A percentile compares a stretch with the other conserved stretches of the same genome.
These are phyloP conservation scores for Schrenkiella parvula DNA, from an alignment of 345 rosid species.

Conservation along the genomic window DNA sequence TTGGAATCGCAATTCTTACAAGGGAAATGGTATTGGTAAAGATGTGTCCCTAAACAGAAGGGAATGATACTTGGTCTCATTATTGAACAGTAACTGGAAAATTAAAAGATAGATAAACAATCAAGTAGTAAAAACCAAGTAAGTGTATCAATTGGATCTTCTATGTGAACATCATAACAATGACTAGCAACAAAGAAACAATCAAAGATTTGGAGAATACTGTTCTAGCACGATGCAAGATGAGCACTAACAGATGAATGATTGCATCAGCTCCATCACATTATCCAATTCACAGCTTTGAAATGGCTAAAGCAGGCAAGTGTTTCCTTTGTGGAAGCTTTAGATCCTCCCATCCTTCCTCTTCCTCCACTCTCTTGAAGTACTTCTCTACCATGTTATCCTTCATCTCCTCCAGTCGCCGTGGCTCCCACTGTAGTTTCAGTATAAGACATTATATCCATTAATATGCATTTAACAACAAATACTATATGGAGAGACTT, in stretches of 20 bases:
- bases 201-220: background rate
- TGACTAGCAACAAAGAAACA: background rate
- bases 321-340: slow-evolving; percentile 46
- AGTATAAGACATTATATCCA: background rate
- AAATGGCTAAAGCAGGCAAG: slow-evolving; percentile 40
- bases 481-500: background rate
- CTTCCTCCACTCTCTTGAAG: slow-evolving; percentile 51
- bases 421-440: slow-evolving; percentile 65
- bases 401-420: slow-evolving; percentile 45
- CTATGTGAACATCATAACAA: too few species aligned
- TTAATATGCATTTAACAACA: background rate
- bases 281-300: slow-evolving; percentile 46
- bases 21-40: too few species aligned
- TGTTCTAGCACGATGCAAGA: background rate
- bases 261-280: background rate
- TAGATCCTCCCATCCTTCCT: slow-evolving; percentile 47
- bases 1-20: too few species aligned
- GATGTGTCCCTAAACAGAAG: too few species aligned
- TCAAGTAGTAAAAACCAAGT: too few species aligned
- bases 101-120: too few species aligned
- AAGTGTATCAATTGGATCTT: too few species aligned
- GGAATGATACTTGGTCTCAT: too few species aligned
- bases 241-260: background rate
- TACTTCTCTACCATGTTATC: slow-evolving; percentile 51
- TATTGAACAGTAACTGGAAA: too few species aligned